Percentiles rank a stretch among this genome's conserved stretches.
Conservation (phyloP, 1,284 basidiomycete species). For the Schizophyllum commune region DNA sequence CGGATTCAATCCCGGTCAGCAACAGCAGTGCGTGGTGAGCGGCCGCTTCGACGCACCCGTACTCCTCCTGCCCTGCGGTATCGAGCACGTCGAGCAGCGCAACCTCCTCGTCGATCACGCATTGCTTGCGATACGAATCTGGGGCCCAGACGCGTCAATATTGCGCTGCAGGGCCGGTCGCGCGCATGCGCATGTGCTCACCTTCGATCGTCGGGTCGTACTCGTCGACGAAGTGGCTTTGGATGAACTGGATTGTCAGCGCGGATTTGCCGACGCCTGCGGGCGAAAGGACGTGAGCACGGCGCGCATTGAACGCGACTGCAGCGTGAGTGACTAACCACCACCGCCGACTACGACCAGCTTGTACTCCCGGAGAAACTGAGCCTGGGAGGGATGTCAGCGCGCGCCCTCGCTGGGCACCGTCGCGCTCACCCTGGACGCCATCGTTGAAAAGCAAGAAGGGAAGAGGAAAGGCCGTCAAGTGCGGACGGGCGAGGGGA, state of each 20-base stretch:
- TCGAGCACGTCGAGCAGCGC: slow-evolving; percentile 96
- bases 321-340: slow-evolving; percentile 48
- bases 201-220: slow-evolving; percentile 98
- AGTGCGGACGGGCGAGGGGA: not conserved
- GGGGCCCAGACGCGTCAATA: slow-evolving; percentile 1
- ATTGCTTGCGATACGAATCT: slow-evolving; percentile 96
- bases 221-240: slow-evolving; percentile 96
- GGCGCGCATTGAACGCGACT: not conserved
- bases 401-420: not conserved
- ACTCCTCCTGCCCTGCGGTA: slow-evolving; percentile 99
- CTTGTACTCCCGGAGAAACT: slow-evolving; percentile 93
- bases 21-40: slow-evolving; percentile 6
- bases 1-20: not conserved
- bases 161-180: not conserved
- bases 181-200: slow-evolving; percentile 22
- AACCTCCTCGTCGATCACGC: slow-evolving; percentile 96
- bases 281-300: not conserved
- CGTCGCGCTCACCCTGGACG: not conserved
- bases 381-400: slow-evolving; percentile 46
- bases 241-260: slow-evolving; percentile 96
- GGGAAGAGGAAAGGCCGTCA: not conserved
- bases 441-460: not conserved
- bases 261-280: slow-evolving; percentile 95
- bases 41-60: slow-evolving; percentile 58
- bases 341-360: slow-evolving; percentile 97